phyloP scores from a whole-genome alignment of 2,329 filamentous ascomycete genomes.

The Raffaelea albimanens region DNA sequence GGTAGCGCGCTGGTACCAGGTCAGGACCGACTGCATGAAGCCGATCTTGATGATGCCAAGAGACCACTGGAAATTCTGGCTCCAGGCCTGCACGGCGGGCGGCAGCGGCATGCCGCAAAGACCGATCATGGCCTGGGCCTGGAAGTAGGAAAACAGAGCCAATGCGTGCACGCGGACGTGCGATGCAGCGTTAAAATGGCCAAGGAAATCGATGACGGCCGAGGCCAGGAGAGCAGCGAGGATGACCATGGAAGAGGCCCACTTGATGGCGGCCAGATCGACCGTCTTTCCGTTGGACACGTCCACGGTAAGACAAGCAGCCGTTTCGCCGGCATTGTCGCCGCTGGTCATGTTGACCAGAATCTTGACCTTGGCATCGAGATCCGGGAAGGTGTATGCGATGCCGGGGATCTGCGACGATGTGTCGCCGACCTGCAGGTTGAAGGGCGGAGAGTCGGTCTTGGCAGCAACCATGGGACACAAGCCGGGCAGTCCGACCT shows the following conservation, averaged over 20 bases:
- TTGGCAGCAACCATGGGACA: slow-evolving; percentile 73
- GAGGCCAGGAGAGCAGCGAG: slow-evolving; percentile 64
- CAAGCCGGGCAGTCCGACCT: slow-evolving; percentile 51
- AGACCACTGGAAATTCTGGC: slow-evolving; percentile 84
- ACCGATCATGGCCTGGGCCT: slow-evolving; percentile 73
- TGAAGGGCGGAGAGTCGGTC: slow-evolving; percentile 34
- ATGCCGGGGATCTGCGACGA: slow-evolving; percentile 60
- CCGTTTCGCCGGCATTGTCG: slow-evolving; percentile 32
- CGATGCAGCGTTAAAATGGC: slow-evolving; percentile 76
- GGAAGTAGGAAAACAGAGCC: slow-evolving; percentile 77
- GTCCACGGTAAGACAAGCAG: slow-evolving; percentile 70
- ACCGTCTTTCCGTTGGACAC: slow-evolving; percentile 79
- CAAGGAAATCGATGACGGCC: slow-evolving; percentile 69
- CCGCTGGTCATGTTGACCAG: slow-evolving; percentile 55
- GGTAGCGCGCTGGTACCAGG: slow-evolving; percentile 81
- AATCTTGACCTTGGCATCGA: slow-evolving; percentile 68
- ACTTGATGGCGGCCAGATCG: slow-evolving; percentile 68
- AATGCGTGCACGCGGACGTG: slow-evolving; percentile 77
- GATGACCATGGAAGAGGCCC: slow-evolving; percentile 68
- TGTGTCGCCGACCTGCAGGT: slow-evolving; percentile 46
- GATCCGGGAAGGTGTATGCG: slow-evolving; percentile 70
- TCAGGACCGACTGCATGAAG: slow-evolving; percentile 72
- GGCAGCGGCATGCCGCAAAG: slow-evolving; percentile 67
- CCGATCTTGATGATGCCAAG: slow-evolving; percentile 75
- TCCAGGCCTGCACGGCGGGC: slow-evolving; percentile 74